Base-by-base conservation (phyloP, 768 basidiomycete genomes). In the Crassisporium funariophilum region DNA sequence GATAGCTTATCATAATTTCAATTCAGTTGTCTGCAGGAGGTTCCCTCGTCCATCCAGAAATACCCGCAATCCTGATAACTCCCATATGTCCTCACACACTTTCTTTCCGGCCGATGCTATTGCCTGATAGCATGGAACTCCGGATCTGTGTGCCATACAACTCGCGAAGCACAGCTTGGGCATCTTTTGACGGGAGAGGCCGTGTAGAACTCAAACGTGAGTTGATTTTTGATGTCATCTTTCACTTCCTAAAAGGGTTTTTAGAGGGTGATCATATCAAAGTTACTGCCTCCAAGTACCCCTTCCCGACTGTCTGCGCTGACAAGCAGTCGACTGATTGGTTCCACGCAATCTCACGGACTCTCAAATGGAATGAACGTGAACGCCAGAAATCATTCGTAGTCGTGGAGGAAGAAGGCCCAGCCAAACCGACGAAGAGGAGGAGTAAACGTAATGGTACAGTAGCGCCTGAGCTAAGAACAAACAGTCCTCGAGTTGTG, bases 261-360 rank as follows among this genome's bases (percentile, higher is more conserved):
- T 27, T 71, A 98, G 95, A 98, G 86, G 97, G 97, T 33, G 97
- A 99, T 60, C 95, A 98, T 63, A 98, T 99, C 73, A 98, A 95
- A 71, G 86, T 99, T 47, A 94, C 90, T 1, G 95, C 97, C 0
- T 97, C 94, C 1, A 91, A 87, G 62, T 99, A 91, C 65, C 97
- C 97, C 4, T 98, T 98, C 78, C 97, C 97, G 5, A 98, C 97
- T 3, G 94, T 99, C 5, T 98, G 95, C 60, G 93, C 92, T 5
- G 91, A 97, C 63, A 97, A 95, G 52, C 95, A 97, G 63, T 97
- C 94, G 15, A 91, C 91, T 2, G 97, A 99, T 62, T 99, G 97
- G 97, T 98, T 99, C 83, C 85, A 92, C 52, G 82, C 95, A 4
- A 98, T 99, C 53, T 91, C 92, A 25, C 82, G 97, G 17, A 99